These are phyloP conservation scores for Entoloma clypeatum DNA, from an alignment of 1,284 basidiomycete species.

Conservation along the genomic window DNA sequence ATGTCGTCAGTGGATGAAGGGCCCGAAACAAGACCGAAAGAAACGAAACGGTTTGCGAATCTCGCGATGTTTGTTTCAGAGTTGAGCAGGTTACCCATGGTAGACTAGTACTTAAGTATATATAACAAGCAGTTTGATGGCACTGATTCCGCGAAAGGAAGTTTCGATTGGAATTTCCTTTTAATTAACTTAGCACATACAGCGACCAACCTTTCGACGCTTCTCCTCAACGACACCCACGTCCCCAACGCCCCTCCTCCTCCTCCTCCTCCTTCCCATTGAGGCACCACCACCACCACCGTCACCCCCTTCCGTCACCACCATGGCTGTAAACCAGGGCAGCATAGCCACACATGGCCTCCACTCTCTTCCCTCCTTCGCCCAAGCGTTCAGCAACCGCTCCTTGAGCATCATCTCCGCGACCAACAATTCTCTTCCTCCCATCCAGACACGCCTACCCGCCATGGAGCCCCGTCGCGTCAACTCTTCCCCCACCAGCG, in stretches of 20 bases:
- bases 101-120: no score
- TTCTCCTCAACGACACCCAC: constrained; percentile 13
- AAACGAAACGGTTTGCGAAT: no score
- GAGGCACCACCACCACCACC: constrained; percentile 15
- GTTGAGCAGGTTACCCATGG: constrained; percentile 5
- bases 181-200: constrained; percentile 26
- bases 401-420: constrained; percentile 47
- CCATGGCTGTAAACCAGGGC: constrained; percentile 40
- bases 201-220: constrained; percentile 16
- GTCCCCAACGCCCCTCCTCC: constrained; percentile 8
- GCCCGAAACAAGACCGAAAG: no score
- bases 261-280: constrained; percentile 12
- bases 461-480: constrained; percentile 30
- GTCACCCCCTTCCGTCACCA: constrained; percentile 12
- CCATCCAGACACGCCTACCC: constrained; percentile 47
- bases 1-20: no score
- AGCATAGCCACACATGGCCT: constrained; percentile 33
- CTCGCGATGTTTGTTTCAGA: constrained; percentile 21
- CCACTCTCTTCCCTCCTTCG: constrained; percentile 72
- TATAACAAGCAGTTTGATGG: no score
- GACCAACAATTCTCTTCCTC: constrained; percentile 55
- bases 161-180: constrained; percentile 22
- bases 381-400: constrained; percentile 60
- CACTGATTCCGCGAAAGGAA: constrained; percentile 10
- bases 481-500: constrained; percentile 30